Evolutionary conservation across 345 rosid genomes (phyloP), one percentile per base, ranked within the genome.

Genomic region (Noccaea caerulescens): DNA sequence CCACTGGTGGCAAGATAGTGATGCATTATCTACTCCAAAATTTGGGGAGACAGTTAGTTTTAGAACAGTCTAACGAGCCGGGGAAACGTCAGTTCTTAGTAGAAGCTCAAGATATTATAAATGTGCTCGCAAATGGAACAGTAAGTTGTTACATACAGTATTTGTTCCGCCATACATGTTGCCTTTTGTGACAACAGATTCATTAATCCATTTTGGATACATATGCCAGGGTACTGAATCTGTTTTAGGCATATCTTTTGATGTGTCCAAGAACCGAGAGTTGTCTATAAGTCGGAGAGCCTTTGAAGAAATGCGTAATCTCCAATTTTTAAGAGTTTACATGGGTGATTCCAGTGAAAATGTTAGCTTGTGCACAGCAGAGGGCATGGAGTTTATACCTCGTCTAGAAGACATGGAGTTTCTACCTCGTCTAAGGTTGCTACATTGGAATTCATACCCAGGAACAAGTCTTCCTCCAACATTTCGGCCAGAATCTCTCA

Each of bases 21-120:
- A 76, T 78, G 79, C 82, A 82, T 53, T 54, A 43, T 69, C 39
- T 76, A 23, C 64, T 78, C 5, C 72, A 69, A 46, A 34, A 78
- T 34, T 20, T 79, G 45, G 81, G 82, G 4, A 8, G 62, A 20
- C 38, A 50, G 4, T 11, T 62, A 37, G 55, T 79, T 32, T 6
- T 5, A 0, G 2, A 32, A 23, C 71, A 78, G 47, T 73, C 63
- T 2, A 1, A 14, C 5, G 59, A 63, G 1, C 76, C 80, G 5
- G 76, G 58, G 33, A 56, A 27, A 32, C 75, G 75, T 5, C 79
- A 79, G 1, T 37, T 81, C 10, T n/a, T 82, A 36, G 50, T 64
- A 36, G 47, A 32, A 2, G 25, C 38, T 0, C 33, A 52, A n/a
- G 80, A 81, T 65, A 47, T 70, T 7, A 3, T 25, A 49, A 54